Base-by-base conservation (phyloP, 352 stramenopile genomes). In the Phytopythium aichiense region DNA sequence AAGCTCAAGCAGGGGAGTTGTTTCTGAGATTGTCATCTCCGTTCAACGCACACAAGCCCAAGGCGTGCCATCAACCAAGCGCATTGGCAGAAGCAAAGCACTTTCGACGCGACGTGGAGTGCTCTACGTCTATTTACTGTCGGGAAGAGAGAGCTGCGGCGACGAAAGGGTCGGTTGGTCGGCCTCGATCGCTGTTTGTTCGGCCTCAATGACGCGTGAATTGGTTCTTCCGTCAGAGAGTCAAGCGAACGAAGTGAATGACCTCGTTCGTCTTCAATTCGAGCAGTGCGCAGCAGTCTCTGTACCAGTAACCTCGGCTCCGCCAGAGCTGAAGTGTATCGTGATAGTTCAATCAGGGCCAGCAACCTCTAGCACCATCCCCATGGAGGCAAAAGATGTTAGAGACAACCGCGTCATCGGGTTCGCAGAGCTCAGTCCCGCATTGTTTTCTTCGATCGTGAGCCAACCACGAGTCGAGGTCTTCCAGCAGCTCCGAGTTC, bases 381-480 rank as follows among this genome's bases (percentile, higher is more conserved):
- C 1, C 37, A 16, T 13, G 37, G 37, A 43, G 37, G 37, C 37
- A 4, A 16, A 20, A 18, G 12, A n/a, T 23, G 48, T 35, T 7
- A 5, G 2, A 23, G 22, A 8, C 0, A n/a, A 55, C n/a, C 6
- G 22, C 37, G 49, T n/a, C 25, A 13, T 22, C 7, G 49, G 49
- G 33, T 55, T 25, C 20, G 28, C 49, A 25, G 49, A 40, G 25
- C 22, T 55, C 49, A 55, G 13, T 4, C 15, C 28, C 3, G 6
- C 33, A 40, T 5, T 55, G 13, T 2, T 55, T 3, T 22, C 35
- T 12, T 58, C 63, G 15, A 42, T 46, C 4, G 18, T 45, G 8
- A 63, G 23, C 22, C 51, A 46, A 6, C 63, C 56, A 33, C 51
- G 53, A 37, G 58, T 38, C 33, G 63, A 68, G 31, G 54, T 68